Conservation (phyloP, 305 asterid genomes). For the Vinca major region DNA sequence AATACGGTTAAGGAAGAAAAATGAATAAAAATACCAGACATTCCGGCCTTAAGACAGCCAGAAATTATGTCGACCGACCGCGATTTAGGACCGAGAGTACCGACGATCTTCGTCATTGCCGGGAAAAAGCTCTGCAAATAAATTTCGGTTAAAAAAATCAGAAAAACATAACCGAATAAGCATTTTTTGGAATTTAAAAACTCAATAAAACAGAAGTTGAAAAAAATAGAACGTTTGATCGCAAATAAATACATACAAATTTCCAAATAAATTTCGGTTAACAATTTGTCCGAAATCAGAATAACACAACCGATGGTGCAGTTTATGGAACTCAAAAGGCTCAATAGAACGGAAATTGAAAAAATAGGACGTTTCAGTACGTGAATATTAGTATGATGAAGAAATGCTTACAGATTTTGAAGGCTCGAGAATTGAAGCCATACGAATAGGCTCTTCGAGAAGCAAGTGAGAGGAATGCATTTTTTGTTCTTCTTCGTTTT, state of each 20-base stretch:
- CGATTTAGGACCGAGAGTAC: constrained; percentile 69
- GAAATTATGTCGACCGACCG: constrained; percentile 62
- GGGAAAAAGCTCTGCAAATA: constrained; percentile 55
- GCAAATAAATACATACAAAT: too few relatives aligned
- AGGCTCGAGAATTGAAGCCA: constrained; percentile 70
- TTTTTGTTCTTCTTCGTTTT: constrained; percentile 7
- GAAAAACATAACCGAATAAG: constrained; percentile 3
- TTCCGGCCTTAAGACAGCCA: constrained; percentile 64
- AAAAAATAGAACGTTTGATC: constrained; percentile 24
- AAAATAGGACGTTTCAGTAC: not conserved
- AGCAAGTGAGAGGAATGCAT: constrained; percentile 58
- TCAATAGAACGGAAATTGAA: not conserved
- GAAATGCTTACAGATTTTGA: constrained; percentile 40
- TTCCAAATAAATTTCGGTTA: too few relatives aligned
- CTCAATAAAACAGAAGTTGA: not conserved
- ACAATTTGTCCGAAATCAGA: constrained; percentile 9
- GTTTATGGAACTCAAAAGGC: not conserved
- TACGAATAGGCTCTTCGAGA: constrained; percentile 60
- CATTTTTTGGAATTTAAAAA: not conserved
- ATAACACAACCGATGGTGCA: constrained; percentile 3
- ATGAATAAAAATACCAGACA: constrained; percentile 41
- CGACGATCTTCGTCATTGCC: constrained; percentile 74
- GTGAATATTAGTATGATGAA: too few relatives aligned
- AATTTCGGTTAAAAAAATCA: constrained; percentile 3
- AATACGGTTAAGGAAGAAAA: not conserved